Conservation (phyloP, 495 filamentous ascomycete genomes). For the Glonium stellatum region DNA sequence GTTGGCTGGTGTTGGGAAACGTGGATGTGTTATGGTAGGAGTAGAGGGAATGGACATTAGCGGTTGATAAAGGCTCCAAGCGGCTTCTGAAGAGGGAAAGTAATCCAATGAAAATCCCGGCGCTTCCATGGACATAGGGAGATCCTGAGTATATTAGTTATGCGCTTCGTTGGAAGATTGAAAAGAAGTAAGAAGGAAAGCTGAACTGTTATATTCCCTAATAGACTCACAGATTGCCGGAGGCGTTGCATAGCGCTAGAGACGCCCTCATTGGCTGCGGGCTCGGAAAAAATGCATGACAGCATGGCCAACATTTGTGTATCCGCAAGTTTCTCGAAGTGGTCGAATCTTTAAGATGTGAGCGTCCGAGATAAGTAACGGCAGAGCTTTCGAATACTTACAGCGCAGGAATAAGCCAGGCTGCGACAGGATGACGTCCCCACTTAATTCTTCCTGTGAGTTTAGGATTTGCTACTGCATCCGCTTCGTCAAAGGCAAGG, state of each 20-base stretch:
- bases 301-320: conserved; percentile 95
- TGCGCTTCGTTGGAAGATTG: too few relatives aligned
- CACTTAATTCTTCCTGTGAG: conserved; percentile 63
- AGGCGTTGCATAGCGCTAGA: conserved; percentile 29
- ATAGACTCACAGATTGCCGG: conserved; percentile 34
- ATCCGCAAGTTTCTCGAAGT: conserved; percentile 75
- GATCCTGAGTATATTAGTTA: conserved; percentile 11
- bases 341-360: conserved; percentile 41
- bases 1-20: conserved; percentile 36
- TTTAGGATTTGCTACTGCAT: conserved; percentile 27
- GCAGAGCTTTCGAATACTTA: too few relatives aligned
- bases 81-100: conserved; percentile 54
- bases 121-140: conserved; percentile 57
- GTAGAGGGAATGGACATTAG: conserved; percentile 40
- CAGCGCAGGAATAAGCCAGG: conserved; percentile 58
- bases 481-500: conserved; percentile 38
- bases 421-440: conserved; percentile 74
- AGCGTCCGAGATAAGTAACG: too few relatives aligned
- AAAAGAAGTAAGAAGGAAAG: too few relatives aligned
- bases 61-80: conserved; percentile 45
- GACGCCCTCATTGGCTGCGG: conserved; percentile 31
- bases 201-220: too few relatives aligned
- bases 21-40: conserved; percentile 16
- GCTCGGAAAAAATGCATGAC: conserved; percentile 75
- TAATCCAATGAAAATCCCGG: conserved; percentile 62